A percentile compares a stretch with the other conserved stretches of the same genome.
phyloP scores from a whole-genome alignment of 208 protist species.

The Leishmania arabica region DNA sequence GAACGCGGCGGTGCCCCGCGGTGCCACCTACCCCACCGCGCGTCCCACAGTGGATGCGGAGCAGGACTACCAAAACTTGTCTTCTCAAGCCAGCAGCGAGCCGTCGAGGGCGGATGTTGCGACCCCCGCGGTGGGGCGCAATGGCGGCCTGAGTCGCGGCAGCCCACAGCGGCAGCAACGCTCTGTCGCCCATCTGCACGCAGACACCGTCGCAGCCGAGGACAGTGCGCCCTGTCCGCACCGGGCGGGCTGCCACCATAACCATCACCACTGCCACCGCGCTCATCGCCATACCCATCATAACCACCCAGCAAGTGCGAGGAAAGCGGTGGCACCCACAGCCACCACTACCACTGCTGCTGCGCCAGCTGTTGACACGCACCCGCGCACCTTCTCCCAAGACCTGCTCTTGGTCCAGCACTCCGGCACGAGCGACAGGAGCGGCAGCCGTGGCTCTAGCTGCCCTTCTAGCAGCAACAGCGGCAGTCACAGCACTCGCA shows the following conservation, averaged over 20 bases:
- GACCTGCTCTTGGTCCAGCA: background rate
- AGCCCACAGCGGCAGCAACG: background rate
- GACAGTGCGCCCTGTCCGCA: background rate
- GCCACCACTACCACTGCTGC: background rate
- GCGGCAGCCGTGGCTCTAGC: too few species aligned
- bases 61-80: conserved; percentile 44
- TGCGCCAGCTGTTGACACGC: background rate
- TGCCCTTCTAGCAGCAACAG: background rate
- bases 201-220: background rate
- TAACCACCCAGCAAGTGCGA: background rate
- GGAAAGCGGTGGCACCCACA: background rate
- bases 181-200: background rate
- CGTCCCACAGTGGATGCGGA: conserved; percentile 28
- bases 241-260: background rate
- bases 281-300: background rate
- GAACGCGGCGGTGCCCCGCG: conserved; percentile 32
- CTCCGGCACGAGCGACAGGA: background rate
- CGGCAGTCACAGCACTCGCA: background rate
- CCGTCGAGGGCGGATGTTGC: background rate
- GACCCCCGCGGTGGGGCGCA: background rate
- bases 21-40: conserved; percentile 33
- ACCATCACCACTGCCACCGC: background rate
- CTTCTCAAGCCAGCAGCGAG: conserved; percentile 32
- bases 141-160: background rate
- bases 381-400: background rate